Percentiles rank a stretch among this genome's conserved stretches.
phyloP scores from a whole-genome alignment of 176 grass and related monocot species.

The Thinopyrum elongatum region DNA sequence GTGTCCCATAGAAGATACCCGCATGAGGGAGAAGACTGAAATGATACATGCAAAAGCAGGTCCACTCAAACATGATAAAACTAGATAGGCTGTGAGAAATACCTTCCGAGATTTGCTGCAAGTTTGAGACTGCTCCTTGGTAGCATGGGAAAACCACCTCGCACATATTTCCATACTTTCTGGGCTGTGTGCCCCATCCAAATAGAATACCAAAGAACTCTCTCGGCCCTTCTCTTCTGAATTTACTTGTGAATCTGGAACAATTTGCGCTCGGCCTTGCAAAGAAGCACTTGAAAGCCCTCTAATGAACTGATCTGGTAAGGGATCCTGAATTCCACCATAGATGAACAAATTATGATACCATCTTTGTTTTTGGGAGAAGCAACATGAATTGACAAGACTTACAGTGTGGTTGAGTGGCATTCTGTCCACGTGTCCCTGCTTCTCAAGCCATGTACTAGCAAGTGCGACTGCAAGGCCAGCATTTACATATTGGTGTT shows the following conservation, averaged over 20 bases:
- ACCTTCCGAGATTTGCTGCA: constrained; percentile 50
- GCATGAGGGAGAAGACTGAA: not conserved
- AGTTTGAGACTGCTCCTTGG: constrained; percentile 36
- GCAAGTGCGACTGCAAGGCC: constrained; percentile 86
- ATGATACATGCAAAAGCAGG: constrained; percentile 27
- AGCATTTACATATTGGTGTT: constrained; percentile 89
- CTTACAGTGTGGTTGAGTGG: constrained; percentile 49
- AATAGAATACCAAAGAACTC: constrained; percentile 65
- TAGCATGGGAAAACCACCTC: constrained; percentile 74
- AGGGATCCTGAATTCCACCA: constrained; percentile 49
- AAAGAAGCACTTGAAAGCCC: constrained; percentile 65
- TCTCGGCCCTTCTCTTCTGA: constrained; percentile 34
- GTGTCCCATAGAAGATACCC: constrained; percentile 3
- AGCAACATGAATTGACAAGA: constrained; percentile 28
- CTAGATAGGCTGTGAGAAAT: constrained; percentile 13
- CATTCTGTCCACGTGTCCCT: constrained; percentile 48
- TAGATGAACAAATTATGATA: constrained; percentile 24
- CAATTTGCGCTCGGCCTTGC: constrained; percentile 92
- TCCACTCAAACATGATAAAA: constrained; percentile 16
- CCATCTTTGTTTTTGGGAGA: not conserved
- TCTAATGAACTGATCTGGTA: constrained; percentile 74
- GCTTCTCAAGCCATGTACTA: constrained; percentile 71
- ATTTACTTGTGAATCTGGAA: constrained; percentile 52
- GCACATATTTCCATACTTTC: constrained; percentile 96
- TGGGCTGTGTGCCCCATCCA: constrained; percentile 98